A percentile compares a stretch with the other conserved stretches of the same genome.
These are phyloP conservation scores for Phytophthora kernoviae DNA, from an alignment of 352 stramenopile genomes.

Conservation along the genomic window DNA sequence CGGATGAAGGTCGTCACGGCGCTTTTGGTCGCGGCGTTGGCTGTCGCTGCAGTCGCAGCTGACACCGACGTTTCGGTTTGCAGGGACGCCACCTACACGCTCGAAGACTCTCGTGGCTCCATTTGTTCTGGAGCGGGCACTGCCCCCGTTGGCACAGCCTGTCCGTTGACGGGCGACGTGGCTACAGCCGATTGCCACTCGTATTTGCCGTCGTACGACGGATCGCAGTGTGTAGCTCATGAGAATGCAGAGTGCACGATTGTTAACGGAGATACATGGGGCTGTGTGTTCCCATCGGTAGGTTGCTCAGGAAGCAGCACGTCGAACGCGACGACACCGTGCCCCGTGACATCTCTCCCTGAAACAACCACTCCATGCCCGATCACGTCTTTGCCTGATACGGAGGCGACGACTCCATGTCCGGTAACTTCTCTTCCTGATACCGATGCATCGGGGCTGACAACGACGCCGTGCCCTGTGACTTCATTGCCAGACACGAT, in stretches of 20 bases:
- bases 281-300: conserved; percentile 39
- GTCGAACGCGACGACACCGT: conserved; percentile 10
- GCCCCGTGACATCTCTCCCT: conserved; percentile 17
- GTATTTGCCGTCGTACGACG: conserved; percentile 51
- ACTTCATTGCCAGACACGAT: no score
- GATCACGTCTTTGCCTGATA: conserved; percentile 18
- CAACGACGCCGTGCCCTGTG: no score
- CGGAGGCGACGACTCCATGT: conserved; percentile 10
- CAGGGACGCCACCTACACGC: conserved; percentile 47
- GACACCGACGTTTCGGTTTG: conserved; percentile 45
- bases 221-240: conserved; percentile 33
- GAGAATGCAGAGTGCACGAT: conserved; percentile 49
- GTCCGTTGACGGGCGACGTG: conserved; percentile 51
- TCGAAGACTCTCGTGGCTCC: conserved; percentile 39
- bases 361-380: conserved; percentile 22
- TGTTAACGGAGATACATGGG: conserved; percentile 41
- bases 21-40: no score
- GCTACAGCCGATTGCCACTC: conserved; percentile 47
- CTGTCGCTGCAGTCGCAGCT: conserved; percentile 17
- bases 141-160: conserved; percentile 45
- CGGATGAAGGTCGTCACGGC: no score
- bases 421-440: conserved; percentile 13
- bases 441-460: no score
- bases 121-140: conserved; percentile 54
- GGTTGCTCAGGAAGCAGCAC: conserved; percentile 21